Evolutionary conservation across 2,329 filamentous ascomycete species (phyloP).

Genomic region (Beauveria sp.): DNA sequence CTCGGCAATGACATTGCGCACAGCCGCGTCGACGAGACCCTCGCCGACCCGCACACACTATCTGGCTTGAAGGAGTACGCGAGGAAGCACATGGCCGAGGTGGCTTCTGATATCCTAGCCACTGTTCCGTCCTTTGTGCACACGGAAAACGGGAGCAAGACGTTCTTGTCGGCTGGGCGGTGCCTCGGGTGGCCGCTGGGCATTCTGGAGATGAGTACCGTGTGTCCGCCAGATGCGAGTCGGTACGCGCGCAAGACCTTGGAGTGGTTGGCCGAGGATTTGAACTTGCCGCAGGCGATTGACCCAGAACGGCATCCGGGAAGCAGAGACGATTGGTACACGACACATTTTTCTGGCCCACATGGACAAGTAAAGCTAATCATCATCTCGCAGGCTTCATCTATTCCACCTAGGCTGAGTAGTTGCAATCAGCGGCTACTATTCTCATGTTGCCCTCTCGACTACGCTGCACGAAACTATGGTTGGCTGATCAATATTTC

Average conservation of each 20-base stretch:
- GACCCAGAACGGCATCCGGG: constrained; percentile 7
- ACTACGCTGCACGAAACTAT: no score
- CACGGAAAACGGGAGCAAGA: background rate
- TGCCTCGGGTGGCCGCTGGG: constrained; percentile 19
- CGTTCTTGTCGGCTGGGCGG: constrained; percentile 17
- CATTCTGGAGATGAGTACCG: constrained; percentile 13
- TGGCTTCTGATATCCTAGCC: constrained; percentile 17
- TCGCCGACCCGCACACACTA: background rate
- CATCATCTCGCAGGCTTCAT: constrained; percentile 1
- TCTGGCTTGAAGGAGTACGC: constrained; percentile 8
- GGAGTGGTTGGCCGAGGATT: constrained; percentile 16
- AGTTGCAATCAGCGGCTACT: background rate
- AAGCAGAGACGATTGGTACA: constrained; percentile 12
- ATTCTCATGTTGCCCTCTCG: background rate
- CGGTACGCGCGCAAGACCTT: constrained; percentile 14
- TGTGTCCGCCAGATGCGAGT: constrained; percentile 11
- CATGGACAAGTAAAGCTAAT: background rate
- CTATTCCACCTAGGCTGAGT: constrained; percentile 10
- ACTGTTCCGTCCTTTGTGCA: constrained; percentile 16
- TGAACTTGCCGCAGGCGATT: constrained; percentile 17
- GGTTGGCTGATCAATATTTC: no score
- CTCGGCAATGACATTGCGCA: constrained; percentile 2
- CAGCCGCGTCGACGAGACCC: constrained; percentile 1
- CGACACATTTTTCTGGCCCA: background rate
- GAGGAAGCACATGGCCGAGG: constrained; percentile 12